Base-by-base conservation (phyloP, 2,329 filamentous ascomycete genomes). In the Diaporthe caulivora region DNA sequence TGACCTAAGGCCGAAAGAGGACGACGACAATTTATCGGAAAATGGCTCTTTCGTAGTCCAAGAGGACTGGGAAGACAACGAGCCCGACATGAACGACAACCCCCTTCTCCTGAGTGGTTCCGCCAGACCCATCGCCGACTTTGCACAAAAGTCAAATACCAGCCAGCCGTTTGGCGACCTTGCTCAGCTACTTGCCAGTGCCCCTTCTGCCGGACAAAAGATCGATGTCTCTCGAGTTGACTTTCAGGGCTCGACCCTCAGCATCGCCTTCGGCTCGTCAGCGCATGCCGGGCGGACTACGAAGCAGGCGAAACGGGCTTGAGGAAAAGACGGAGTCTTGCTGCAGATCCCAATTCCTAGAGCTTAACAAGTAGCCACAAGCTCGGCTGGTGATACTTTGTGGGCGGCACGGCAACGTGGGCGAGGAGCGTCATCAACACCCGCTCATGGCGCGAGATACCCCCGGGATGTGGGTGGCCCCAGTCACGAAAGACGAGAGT, bases 111-210 rank as follows among this genome's bases (percentile, higher is more conserved):
- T 64, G 24, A 31, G 62, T 47, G 62, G n/a, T n/a, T 67, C 62
- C n/a, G 62, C 62, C 15, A 53, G 62, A 40, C 62, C 62, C n/a
- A 40, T 67, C 15, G 31, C 62, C 47, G 62, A 67, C 47, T 67
- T 67, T 40, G 47, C 62, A 37, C 31, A 18, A n/a, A 40, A 26
- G 7, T 53, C 62, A 13, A 34, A 10, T n/a, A 2, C 47, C 8
- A 21, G 62, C 4, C 44, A 24, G 29, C 62, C 62, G 1, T 67
- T 40, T 40, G 62, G 62, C 2, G 31, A 40, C 15, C 62, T 67
- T 9, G 62, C 47, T 31, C 62, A 67, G 24, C 31, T 67, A 5
- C 62, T 67, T 40, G 34, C 62, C 7, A 67, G 10, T 40, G 62
- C 62, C 10, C 62, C 62, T 24, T 67, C 62, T 53, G 24, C 62